phyloP scores from a whole-genome alignment of 495 filamentous ascomycete genomes.

The Penicillium paradoxum region DNA sequence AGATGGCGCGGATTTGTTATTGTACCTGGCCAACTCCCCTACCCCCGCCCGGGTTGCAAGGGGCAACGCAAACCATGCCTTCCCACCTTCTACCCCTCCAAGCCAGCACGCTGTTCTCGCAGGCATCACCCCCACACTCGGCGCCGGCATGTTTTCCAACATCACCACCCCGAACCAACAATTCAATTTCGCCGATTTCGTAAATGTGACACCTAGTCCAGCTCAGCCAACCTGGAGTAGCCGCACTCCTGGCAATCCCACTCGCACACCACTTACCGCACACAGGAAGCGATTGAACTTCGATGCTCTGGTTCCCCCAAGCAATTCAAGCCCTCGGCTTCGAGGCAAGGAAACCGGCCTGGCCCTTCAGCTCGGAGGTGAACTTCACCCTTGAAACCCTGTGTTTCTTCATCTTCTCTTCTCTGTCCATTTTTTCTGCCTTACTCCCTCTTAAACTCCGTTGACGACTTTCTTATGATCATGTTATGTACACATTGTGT shows the following conservation, averaged over 20 bases:
- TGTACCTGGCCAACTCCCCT: constrained; percentile 90
- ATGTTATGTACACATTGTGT: constrained; percentile 20
- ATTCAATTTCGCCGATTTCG: constrained; percentile 95
- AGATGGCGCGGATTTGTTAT: constrained; percentile 83
- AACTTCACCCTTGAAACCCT: constrained; percentile 32
- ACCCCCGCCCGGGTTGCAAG: constrained; percentile 61
- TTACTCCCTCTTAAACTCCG: constrained; percentile 7
- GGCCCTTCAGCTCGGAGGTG: constrained; percentile 42
- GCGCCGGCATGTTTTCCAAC: constrained; percentile 52
- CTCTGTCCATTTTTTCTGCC: constrained; percentile 18
- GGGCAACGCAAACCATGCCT: constrained; percentile 39
- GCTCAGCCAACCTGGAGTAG: constrained; percentile 76
- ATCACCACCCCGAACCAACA: constrained; percentile 57
- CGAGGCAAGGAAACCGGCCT: constrained; percentile 30
- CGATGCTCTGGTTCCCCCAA: constrained; percentile 57
- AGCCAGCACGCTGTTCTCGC: constrained; percentile 65
- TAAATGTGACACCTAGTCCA: constrained; percentile 93
- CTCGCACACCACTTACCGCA: constrained; percentile 56
- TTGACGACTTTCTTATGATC: constrained; percentile 35
- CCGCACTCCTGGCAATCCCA: constrained; percentile 49
- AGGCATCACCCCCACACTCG: constrained; percentile 68
- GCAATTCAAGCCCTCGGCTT: constrained; percentile 30
- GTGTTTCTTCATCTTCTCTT: constrained; percentile 9
- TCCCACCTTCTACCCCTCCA: constrained; percentile 84
- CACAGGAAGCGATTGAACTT: constrained; percentile 61